Conservation (phyloP, 352 stramenopile species). For the Pythium brachiatum region DNA sequence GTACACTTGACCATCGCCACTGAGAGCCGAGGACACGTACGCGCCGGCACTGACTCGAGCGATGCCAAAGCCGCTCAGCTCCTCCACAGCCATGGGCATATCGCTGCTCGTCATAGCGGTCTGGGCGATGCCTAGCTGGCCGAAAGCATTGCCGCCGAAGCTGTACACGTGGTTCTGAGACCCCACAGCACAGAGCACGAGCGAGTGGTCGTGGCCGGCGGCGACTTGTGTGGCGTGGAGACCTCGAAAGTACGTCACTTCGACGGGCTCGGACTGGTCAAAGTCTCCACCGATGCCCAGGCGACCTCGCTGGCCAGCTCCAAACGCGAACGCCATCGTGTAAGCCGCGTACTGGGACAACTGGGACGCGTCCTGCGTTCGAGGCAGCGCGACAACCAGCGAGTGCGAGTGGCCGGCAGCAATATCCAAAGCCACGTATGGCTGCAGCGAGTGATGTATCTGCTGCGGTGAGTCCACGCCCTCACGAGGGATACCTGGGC, state of each 20-base stretch:
- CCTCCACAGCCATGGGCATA: conserved; percentile 58
- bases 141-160: conserved; percentile 65
- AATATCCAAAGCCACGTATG: conserved; percentile 38
- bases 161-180: conserved; percentile 55
- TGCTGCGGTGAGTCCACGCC: conserved; percentile 20
- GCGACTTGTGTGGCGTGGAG: conserved; percentile 42
- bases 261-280: conserved; percentile 26
- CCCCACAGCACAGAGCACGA: conserved; percentile 50
- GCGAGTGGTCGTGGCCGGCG: conserved; percentile 60
- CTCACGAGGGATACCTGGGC: background rate
- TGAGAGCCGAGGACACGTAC: conserved; percentile 54
- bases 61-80: conserved; percentile 32
- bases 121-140: conserved; percentile 57
- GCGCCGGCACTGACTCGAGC: conserved; percentile 49
- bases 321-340: conserved; percentile 52
- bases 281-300: conserved; percentile 54
- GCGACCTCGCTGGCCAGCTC: conserved; percentile 35
- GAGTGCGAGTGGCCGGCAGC: conserved; percentile 49
- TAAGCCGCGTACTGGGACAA: conserved; percentile 21
- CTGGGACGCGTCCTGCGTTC: background rate
- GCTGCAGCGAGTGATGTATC: conserved; percentile 29
- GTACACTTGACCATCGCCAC: conserved; percentile 55
- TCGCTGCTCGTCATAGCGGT: conserved; percentile 32
- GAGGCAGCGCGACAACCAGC: conserved; percentile 33
- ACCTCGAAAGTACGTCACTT: conserved; percentile 62